Evolutionary conservation across 2,329 filamentous ascomycete genomes (phyloP).

Genomic region (Fusarium sp.): DNA sequence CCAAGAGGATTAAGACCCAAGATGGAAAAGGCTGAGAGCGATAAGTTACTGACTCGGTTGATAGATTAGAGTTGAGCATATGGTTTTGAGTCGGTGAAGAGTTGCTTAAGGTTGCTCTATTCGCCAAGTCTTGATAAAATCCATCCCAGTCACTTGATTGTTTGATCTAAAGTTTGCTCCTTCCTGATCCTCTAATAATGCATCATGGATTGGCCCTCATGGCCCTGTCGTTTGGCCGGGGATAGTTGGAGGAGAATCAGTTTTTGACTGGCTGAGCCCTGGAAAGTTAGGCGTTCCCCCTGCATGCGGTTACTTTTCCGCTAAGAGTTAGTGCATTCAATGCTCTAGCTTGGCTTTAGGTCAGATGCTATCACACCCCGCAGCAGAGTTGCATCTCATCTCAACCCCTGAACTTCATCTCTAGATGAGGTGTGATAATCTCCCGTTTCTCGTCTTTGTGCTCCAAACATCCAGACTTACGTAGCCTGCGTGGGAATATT

Average conservation of each 20-base stretch:
- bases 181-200: constrained; percentile 39
- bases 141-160: constrained; percentile 29
- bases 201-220: constrained; percentile 29
- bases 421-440: constrained; percentile 26
- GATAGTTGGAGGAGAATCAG: constrained; percentile 10
- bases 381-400: constrained; percentile 38
- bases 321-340: constrained; percentile 45
- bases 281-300: constrained; percentile 37
- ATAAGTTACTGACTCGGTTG: constrained; percentile 13
- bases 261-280: constrained; percentile 26
- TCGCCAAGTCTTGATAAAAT: constrained; percentile 6
- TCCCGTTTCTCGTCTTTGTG: constrained; percentile 10
- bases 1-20: constrained; percentile 12
- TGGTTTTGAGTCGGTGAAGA: neutral
- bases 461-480: neutral
- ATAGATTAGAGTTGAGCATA: neutral
- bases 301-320: constrained; percentile 44
- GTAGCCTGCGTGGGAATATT: no score
- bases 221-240: constrained; percentile 21
- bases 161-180: constrained; percentile 23
- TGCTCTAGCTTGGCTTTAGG: constrained; percentile 22
- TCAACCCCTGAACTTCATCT: constrained; percentile 38
- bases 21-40: constrained; percentile 2
- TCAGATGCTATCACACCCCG: constrained; percentile 37
- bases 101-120: neutral